Conservation (phyloP, 345 rosid species). For the Salix brachista region DNA sequence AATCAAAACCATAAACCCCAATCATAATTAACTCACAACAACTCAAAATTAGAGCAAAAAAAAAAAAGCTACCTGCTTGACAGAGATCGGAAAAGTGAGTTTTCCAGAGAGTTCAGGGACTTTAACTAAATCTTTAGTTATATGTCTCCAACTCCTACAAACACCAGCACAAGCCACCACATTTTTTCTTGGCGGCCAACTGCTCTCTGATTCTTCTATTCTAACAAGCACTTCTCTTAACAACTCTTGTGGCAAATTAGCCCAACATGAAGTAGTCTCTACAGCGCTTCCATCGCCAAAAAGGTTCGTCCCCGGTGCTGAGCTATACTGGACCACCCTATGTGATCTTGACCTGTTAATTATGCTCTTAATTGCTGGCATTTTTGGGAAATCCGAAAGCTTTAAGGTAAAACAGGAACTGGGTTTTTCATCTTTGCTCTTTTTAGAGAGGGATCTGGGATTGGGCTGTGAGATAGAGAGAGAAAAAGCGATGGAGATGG, state of each 20-base stretch:
- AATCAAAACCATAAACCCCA: neutral
- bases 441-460: neutral
- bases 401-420: neutral
- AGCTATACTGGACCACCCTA: constrained; percentile 24
- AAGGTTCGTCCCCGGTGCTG: neutral
- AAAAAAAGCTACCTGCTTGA: constrained; percentile 24
- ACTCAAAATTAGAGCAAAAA: neutral
- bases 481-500: neutral
- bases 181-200: constrained; percentile 30
- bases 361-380: constrained; percentile 44
- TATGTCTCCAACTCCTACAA: constrained; percentile 30
- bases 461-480: neutral
- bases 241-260: constrained; percentile 31
- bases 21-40: neutral
- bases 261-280: constrained; percentile 14
- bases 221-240: constrained; percentile 25
- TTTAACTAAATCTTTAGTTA: constrained; percentile 25
- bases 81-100: constrained; percentile 32
- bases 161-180: constrained; percentile 37
- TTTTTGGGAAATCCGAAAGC: neutral
- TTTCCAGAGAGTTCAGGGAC: constrained; percentile 27
- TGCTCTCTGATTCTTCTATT: constrained; percentile 29
- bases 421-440: neutral
- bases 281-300: neutral
- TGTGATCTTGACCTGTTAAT: constrained; percentile 25